Conservation (phyloP, 495 filamentous ascomycete species). For the Amniculicola lignicola region DNA sequence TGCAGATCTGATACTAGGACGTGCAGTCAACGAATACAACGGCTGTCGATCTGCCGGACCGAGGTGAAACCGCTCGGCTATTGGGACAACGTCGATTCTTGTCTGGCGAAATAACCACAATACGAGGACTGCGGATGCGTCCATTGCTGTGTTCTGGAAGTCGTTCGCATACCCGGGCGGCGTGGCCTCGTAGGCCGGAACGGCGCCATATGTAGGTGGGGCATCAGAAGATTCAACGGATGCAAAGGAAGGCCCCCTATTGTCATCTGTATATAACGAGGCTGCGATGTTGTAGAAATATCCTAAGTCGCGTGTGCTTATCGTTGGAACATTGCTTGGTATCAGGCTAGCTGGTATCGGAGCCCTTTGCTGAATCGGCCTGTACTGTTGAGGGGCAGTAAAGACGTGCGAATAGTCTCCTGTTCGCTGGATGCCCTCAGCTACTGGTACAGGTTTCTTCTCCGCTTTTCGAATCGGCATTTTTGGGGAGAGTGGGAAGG, state of each 20-base stretch:
- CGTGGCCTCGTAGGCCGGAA: background rate
- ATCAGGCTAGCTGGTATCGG: background rate
- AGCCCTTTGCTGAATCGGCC: background rate
- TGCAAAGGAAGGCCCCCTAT: too few species aligned
- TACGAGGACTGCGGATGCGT: slow-evolving; percentile 1
- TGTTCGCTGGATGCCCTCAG: background rate
- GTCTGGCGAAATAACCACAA: slow-evolving; percentile 15
- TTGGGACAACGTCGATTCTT: slow-evolving; percentile 11
- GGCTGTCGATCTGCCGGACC: slow-evolving; percentile 19
- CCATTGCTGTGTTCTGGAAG: slow-evolving; percentile 4
- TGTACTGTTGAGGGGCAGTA: background rate
- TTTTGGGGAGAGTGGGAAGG: too few species aligned
- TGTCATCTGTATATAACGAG: slow-evolving; percentile 1
- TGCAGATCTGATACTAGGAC: slow-evolving; percentile 3
- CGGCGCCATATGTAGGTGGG: background rate
- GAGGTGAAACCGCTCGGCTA: slow-evolving; percentile 16
- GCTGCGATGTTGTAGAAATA: slow-evolving; percentile 6
- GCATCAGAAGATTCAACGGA: background rate
- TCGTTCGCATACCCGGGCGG: slow-evolving; percentile 5
- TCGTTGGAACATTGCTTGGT: background rate
- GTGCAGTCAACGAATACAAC: slow-evolving; percentile 10
- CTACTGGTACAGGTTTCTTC: background rate
- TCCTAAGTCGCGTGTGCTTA: background rate
- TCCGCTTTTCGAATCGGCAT: slow-evolving; percentile 11
- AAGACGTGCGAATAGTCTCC: slow-evolving; percentile 1